Evolutionary conservation across 2,329 filamentous ascomycete genomes (phyloP), one percentile per base, ranked within the genome.

Genomic region (Leptoxyphium fumago): DNA sequence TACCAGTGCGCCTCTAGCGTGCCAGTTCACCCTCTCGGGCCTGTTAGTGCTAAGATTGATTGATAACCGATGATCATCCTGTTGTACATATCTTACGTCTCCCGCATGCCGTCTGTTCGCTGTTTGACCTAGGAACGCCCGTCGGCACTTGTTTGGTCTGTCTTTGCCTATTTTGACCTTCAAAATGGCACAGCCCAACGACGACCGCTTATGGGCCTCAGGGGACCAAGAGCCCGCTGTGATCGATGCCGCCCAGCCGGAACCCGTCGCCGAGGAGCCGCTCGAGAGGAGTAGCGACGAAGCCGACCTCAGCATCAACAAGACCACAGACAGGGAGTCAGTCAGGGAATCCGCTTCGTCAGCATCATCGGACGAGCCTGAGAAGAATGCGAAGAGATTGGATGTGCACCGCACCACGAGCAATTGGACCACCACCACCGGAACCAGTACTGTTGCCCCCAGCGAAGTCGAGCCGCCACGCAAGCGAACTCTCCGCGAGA

Each of bases 401-500:
- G 38, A 40, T 17, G n/a, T 60, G 5, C 53, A 50, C 10, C 50
- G 60, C 10, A 54, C 54, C 15, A 45, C 48, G 42, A 62, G 59
- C 46, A 53, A 52, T 42, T 61, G 58, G 59, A 61, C 60, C 39
- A 52, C 50, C 15, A 48, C 52, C 10, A 61, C 60, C 10, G 56
- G 51, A 8, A 57, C 52, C 29, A 63, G 60, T 43, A 3, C 7
- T 26, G 21, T 7, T 26, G 52, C 54, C 29, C 55, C 53, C 34
- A 55, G 50, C 10, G 46, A 44, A 42, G 40, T 49, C 17, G 48
- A 55, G 40, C 43, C 48, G 39, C 34, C 51, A 36, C 54, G 60
- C 42, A 64, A 71, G 56, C 75, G 71, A 53, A 71, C 74, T 58
- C 85, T 82, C 78, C 73, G 77, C 58, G 75, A 75, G 55, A 74